phyloP scores from a whole-genome alignment of 495 filamentous ascomycete species.

The Bathelium albidoporum region DNA sequence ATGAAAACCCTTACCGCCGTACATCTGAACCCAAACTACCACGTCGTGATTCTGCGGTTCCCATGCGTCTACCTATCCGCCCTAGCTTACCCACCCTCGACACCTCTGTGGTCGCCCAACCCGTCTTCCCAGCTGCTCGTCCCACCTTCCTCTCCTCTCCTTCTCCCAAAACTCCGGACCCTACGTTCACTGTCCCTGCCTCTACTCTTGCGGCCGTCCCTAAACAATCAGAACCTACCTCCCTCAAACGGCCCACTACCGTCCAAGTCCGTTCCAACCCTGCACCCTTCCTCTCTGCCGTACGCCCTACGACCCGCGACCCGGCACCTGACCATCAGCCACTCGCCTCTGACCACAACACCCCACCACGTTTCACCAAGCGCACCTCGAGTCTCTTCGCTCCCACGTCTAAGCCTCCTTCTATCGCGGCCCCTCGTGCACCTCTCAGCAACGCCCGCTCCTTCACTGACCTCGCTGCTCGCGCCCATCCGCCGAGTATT shows the following conservation, averaged over 20 bases:
- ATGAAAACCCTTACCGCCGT: not conserved
- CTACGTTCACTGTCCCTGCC: not conserved
- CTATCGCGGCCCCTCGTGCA: not conserved
- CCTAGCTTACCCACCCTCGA: not conserved
- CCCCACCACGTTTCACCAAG: not conserved
- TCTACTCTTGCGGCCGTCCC: not conserved
- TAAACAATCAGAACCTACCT: constrained; percentile 7
- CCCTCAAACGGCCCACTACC: constrained; percentile 24
- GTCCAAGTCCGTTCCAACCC: constrained; percentile 28
- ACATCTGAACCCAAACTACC: not conserved
- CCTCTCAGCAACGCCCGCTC: not conserved
- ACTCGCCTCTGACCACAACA: constrained; percentile 15
- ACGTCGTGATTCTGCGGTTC: not conserved
- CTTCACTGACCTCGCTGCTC: constrained; percentile 1
- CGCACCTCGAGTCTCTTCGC: constrained; percentile 2
- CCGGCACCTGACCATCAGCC: constrained; percentile 13
- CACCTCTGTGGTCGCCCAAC: constrained; percentile 9
- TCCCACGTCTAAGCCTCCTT: constrained; percentile 5
- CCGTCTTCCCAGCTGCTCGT: constrained; percentile 9
- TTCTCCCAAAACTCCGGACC: constrained; percentile 2
- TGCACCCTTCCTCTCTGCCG: constrained; percentile 25
- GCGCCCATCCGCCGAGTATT: not conserved
- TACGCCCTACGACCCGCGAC: constrained; percentile 5
- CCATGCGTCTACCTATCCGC: constrained; percentile 4
- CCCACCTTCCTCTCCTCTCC: constrained; percentile 10